Evolutionary conservation across 139 green algal species (phyloP).

Genomic region (Chlamydomonas applanata): DNA sequence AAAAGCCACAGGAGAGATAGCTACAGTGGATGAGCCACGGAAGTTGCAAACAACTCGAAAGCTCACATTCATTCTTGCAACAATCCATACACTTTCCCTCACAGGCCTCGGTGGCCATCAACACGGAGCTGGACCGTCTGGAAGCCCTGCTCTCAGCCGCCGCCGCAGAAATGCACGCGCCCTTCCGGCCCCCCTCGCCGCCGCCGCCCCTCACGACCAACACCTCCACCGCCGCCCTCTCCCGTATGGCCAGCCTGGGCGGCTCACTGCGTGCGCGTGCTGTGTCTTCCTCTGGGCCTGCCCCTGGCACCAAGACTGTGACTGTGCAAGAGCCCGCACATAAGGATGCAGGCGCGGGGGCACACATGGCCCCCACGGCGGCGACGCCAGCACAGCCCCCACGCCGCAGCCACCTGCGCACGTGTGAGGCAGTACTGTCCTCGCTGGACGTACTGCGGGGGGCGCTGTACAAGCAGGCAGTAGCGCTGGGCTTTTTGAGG

Average conservation of each 20-base stretch:
- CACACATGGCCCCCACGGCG: no score
- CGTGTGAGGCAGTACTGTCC: constrained; percentile 11
- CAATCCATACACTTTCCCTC: neutral
- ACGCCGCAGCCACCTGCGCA: neutral
- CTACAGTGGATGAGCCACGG: no score
- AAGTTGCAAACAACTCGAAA: no score
- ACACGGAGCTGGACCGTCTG: constrained; percentile 20
- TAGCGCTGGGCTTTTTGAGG: constrained; percentile 35
- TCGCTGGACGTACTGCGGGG: neutral
- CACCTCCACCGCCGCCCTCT: neutral
- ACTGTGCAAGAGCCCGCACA: no score
- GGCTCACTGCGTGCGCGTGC: no score
- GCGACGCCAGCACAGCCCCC: no score
- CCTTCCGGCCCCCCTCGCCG: neutral
- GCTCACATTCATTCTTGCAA: no score
- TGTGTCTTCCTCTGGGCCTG: no score
- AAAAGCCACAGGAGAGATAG: no score
- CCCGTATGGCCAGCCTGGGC: no score
- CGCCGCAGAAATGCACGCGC: neutral
- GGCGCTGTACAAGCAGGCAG: constrained; percentile 21
- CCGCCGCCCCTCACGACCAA: neutral
- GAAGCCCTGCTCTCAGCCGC: constrained; percentile 18
- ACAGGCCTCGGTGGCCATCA: constrained; percentile 15
- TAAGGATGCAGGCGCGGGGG: no score
- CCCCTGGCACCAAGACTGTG: no score